Percentiles rank a stretch among this genome's conserved stretches.
These are phyloP conservation scores for Penicillium desertorum DNA, from an alignment of 495 filamentous ascomycete species.

Conservation along the genomic window DNA sequence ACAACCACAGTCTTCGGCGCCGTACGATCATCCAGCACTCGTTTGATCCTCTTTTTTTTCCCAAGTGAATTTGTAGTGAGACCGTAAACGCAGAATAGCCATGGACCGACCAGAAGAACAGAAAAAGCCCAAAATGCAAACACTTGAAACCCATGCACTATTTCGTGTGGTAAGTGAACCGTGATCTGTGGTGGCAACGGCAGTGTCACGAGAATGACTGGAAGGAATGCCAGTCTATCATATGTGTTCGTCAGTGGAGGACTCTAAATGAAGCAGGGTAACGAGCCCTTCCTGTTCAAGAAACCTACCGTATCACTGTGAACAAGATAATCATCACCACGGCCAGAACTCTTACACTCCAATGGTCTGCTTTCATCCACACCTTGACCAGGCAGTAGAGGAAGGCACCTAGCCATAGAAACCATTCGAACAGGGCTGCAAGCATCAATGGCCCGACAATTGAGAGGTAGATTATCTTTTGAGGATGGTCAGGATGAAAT, in stretches of 20 bases:
- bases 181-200: conserved; percentile 74
- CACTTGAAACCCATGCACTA: conserved; percentile 80
- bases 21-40: conserved; percentile 76
- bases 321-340: conserved; percentile 74
- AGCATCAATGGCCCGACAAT: conserved; percentile 82
- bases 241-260: not conserved
- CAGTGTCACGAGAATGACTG: conserved; percentile 92
- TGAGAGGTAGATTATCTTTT: conserved; percentile 74
- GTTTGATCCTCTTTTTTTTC: conserved; percentile 75
- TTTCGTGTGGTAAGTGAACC: conserved; percentile 61
- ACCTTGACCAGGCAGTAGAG: conserved; percentile 88
- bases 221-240: conserved; percentile 77
- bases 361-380: conserved; percentile 85
- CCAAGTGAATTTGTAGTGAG: conserved; percentile 84
- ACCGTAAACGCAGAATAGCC: conserved; percentile 90
- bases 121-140: conserved; percentile 97
- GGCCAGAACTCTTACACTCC: conserved; percentile 74
- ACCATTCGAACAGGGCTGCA: conserved; percentile 87
- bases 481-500: not conserved
- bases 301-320: conserved; percentile 65
- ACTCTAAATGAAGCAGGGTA: not conserved
- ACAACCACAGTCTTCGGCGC: conserved; percentile 96
- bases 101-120: conserved; percentile 77
- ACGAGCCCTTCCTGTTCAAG: not conserved
- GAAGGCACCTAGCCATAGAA: conserved; percentile 90